Evolutionary conservation across 306 rosid genomes (phyloP).

Genomic region (Hippophae gyantsensis): DNA sequence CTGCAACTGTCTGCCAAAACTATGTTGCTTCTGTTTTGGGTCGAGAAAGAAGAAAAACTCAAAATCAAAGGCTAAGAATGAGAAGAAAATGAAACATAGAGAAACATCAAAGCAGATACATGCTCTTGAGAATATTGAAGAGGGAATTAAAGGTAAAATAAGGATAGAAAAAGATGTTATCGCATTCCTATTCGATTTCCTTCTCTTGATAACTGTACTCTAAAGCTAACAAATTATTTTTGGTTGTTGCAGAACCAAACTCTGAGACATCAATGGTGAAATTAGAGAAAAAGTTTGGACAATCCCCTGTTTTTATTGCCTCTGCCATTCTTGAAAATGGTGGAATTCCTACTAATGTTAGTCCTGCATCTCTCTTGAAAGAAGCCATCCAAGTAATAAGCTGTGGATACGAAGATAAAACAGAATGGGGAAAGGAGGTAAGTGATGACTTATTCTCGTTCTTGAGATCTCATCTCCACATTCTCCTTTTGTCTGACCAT

Average conservation of each 20-base stretch:
- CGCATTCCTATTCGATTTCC: neutral
- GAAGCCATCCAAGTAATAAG: constrained; percentile 96
- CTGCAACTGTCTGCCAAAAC: constrained; percentile 90
- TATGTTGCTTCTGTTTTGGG: constrained; percentile 63
- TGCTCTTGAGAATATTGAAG: constrained; percentile 90
- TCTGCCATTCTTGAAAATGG: constrained; percentile 72
- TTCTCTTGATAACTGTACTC: neutral
- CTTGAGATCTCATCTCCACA: neutral
- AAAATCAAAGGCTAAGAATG: constrained; percentile 27
- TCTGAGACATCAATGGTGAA: constrained; percentile 48
- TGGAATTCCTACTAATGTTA: constrained; percentile 49
- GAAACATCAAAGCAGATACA: constrained; percentile 95
- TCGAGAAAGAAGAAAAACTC: constrained; percentile 46
- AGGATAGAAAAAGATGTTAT: neutral
- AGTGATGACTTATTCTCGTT: neutral
- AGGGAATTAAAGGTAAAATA: constrained; percentile 51
- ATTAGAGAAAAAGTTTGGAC: constrained; percentile 87
- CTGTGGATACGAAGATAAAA: constrained; percentile 96
- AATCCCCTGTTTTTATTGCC: constrained; percentile 79
- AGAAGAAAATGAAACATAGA: constrained; percentile 74
- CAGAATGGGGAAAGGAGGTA: constrained; percentile 98
- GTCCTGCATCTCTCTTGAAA: constrained; percentile 79
- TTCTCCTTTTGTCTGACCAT: constrained; percentile 2
- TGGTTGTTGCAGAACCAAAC: constrained; percentile 40
- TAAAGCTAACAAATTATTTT: constrained; percentile 2